Evolutionary conservation across 1,284 basidiomycete genomes (phyloP).

Genomic region (Crucibulum cyathiforme): DNA sequence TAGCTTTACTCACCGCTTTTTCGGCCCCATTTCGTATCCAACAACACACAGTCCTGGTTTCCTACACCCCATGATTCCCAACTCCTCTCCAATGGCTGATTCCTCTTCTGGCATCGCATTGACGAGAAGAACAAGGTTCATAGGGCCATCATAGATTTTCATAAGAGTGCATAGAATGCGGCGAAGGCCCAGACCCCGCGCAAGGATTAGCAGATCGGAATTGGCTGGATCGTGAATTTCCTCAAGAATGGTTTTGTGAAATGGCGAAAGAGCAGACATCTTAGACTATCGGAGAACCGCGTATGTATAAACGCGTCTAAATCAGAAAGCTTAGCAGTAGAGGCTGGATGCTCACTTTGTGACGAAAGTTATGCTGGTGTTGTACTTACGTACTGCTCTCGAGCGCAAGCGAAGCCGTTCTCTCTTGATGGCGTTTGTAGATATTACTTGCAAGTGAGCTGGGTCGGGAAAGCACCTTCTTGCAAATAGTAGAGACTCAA

Average conservation of each 20-base stretch:
- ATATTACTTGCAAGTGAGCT: no score
- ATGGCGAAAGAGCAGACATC: constrained; percentile 63
- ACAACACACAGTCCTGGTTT: constrained; percentile 87
- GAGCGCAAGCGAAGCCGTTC: no score
- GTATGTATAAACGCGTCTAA: no score
- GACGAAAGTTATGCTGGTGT: no score
- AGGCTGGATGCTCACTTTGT: no score
- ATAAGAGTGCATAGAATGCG: constrained; percentile 84
- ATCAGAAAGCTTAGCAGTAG: no score
- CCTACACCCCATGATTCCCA: constrained; percentile 90
- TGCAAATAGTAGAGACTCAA: no score
- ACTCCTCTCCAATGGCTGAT: constrained; percentile 88
- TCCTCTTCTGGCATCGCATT: constrained; percentile 92
- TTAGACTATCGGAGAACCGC: no score
- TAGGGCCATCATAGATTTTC: constrained; percentile 91
- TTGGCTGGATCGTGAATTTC: constrained; percentile 78
- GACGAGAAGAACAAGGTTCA: constrained; percentile 85
- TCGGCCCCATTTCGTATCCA: constrained; percentile 82
- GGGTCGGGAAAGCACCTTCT: no score
- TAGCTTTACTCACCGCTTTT: constrained; percentile 68
- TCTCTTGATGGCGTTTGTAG: no score
- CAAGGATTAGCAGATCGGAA: constrained; percentile 85
- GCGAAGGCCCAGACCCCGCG: constrained; percentile 86
- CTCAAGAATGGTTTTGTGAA: constrained; percentile 70
- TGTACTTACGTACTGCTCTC: no score